These are phyloP conservation scores for Clitopilus passeckerianus DNA, from an alignment of 768 basidiomycete species.

Conservation along the genomic window DNA sequence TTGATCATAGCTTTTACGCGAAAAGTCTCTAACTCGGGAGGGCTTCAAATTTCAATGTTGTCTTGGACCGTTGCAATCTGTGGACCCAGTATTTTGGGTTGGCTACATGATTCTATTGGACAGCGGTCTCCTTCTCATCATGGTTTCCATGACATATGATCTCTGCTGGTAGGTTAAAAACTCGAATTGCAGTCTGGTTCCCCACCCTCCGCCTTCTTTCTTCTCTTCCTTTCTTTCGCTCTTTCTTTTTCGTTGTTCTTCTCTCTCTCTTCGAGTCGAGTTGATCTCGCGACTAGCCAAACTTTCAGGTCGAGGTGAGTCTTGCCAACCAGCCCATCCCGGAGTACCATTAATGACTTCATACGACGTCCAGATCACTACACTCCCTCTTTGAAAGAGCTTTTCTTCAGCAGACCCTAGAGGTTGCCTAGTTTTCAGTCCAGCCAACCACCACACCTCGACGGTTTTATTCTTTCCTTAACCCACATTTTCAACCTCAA, in stretches of 20 bases:
- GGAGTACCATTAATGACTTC: conserved; percentile 3
- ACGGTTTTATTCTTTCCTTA: conserved; percentile 27
- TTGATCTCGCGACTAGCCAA: conserved; percentile 57
- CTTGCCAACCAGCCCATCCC: background rate
- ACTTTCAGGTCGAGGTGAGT: conserved; percentile 52
- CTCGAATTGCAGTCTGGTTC: background rate
- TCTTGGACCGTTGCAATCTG: background rate
- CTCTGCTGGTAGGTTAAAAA: conserved; percentile 6
- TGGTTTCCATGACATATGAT: conserved; percentile 30
- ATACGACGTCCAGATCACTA: conserved; percentile 35
- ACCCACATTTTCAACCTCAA: conserved; percentile 22
- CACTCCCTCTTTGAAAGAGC: conserved; percentile 67
- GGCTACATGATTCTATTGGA: background rate
- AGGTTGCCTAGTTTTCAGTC: conserved; percentile 45
- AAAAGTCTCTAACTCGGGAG: background rate
- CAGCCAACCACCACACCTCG: conserved; percentile 34
- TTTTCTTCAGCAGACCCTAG: conserved; percentile 47
- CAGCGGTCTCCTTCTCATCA: conserved; percentile 5
- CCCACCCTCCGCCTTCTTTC: conserved; percentile 11
- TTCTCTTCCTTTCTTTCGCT: conserved; percentile 15
- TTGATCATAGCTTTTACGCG: background rate
- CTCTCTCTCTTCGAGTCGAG: conserved; percentile 50
- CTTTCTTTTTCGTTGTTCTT: conserved; percentile 33
- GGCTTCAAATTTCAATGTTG: background rate
- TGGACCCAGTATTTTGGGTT: background rate